Conservation (phyloP, 1,284 basidiomycete genomes). For the Bondarzewia mesenterica region DNA sequence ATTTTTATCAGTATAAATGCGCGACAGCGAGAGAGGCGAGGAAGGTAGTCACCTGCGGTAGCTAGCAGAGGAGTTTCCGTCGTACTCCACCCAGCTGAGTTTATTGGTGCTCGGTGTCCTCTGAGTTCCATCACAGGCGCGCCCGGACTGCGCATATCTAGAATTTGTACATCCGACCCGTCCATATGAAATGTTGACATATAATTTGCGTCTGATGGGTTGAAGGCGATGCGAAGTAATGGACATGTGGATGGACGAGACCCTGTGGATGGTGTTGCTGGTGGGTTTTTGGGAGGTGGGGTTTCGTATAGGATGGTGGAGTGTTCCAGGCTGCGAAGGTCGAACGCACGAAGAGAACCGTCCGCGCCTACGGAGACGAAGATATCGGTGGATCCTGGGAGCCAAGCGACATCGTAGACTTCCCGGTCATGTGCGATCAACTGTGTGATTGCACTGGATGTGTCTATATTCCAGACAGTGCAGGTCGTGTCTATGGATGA, state of each 20-base stretch:
- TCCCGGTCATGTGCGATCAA: slow-evolving; percentile 97
- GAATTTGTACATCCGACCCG: slow-evolving; percentile 76
- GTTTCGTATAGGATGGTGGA: slow-evolving; percentile 99
- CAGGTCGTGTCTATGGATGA: slow-evolving; percentile 96
- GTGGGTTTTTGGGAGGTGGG: slow-evolving; percentile 64
- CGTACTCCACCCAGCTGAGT: slow-evolving; percentile 84
- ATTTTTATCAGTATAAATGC: slow-evolving; percentile 1
- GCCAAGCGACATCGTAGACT: slow-evolving; percentile 96
- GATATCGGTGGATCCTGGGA: slow-evolving; percentile 96
- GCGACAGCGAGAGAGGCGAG: too few relatives aligned
- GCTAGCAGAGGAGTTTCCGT: slow-evolving; percentile 77
- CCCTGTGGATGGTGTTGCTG: slow-evolving; percentile 47
- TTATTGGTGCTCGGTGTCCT: slow-evolving; percentile 71
- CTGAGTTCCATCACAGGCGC: slow-evolving; percentile 87
- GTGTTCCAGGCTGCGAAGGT: slow-evolving; percentile 92
- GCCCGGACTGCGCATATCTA: slow-evolving; percentile 92
- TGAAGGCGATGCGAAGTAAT: slow-evolving; percentile 79
- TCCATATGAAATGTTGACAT: slow-evolving; percentile 94
- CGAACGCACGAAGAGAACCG: slow-evolving; percentile 93
- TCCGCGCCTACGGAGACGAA: slow-evolving; percentile 99
- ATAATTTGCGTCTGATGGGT: slow-evolving; percentile 81
- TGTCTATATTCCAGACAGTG: slow-evolving; percentile 97
- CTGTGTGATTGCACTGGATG: slow-evolving; percentile 92
- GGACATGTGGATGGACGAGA: slow-evolving; percentile 73
- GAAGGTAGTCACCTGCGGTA: slow-evolving; percentile 56